Evolutionary conservation across 2,329 filamentous ascomycete genomes (phyloP), one percentile per base, ranked within the genome.

Genomic region (Calonectria henricotiae): DNA sequence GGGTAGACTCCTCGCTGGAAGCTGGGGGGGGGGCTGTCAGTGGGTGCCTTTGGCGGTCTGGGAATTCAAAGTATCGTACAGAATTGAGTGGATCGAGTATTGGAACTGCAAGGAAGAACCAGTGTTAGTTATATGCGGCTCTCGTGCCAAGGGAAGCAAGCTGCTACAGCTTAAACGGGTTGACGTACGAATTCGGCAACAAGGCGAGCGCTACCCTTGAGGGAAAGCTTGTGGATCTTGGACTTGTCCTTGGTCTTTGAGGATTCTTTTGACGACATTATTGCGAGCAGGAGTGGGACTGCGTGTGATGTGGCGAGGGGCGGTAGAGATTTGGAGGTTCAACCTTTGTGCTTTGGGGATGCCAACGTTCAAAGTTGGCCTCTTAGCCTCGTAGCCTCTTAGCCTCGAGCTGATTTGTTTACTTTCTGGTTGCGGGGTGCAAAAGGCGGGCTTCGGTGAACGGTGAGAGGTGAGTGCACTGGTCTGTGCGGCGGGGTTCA

Each of bases 51-150:
- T 27, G 20, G n/a, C 8, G 44, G 1, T n/a, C 5, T 2, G 6
- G 39, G n/a, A 1, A 20, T 5, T 23, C 6, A 4, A 35, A 67
- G 43, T 51, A 41, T 78, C 90, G 78, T 88, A 96, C 91, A 99
- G 87, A 69, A 99, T 98, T 0, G 95, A 97, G 80, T 99, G 96
- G 80, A 98, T 98, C 1, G 94, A 98, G 83, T 98, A 99, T 87
- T 99, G 95, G 80, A 99, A 99, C 90, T 93, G 78, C 8, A 62
- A 44, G 54, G 17, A 54, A 15, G 13, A 23, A n/a, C 30, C 39
- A 27, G 15, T 20, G n/a, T 46, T 44, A 47, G 66, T 17, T 4
- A 3, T 20, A 5, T 43, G 55, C 20, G n/a, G 62, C 78, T 73
- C n/a, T n/a, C 51, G 23, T 23, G 23, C 17, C 32, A 13, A n/a